Evolutionary conservation across 2,329 filamentous ascomycete genomes (phyloP).

Genomic region (Paracamarosporium sp.): DNA sequence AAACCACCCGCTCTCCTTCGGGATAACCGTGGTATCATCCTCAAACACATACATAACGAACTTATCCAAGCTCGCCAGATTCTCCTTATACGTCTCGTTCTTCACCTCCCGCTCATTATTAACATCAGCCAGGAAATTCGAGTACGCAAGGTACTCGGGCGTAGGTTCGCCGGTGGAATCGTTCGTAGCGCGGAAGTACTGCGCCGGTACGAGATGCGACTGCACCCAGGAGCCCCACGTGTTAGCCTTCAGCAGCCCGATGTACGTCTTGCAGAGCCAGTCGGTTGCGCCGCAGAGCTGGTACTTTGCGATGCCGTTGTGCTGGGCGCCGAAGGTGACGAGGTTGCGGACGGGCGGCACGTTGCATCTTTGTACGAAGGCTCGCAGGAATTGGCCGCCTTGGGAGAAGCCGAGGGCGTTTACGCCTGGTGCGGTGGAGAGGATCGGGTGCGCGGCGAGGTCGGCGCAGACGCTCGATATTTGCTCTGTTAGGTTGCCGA

Average conservation of each 20-base stretch:
- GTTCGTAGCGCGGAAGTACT: constrained; percentile 84
- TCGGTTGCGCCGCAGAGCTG: constrained; percentile 74
- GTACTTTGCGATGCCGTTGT: constrained; percentile 90
- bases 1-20: constrained; percentile 92
- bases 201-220: constrained; percentile 81
- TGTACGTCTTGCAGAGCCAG: constrained; percentile 80
- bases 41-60: constrained; percentile 92
- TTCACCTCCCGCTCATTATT: constrained; percentile 87
- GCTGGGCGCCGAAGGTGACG: constrained; percentile 88
- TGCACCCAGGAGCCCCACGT: constrained; percentile 84
- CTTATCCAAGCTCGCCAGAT: constrained; percentile 72
- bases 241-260: constrained; percentile 78
- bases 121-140: constrained; percentile 91
- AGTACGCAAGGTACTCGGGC: constrained; percentile 76
- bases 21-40: constrained; percentile 83
- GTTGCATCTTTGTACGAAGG: constrained; percentile 88
- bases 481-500: constrained; percentile 86
- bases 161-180: constrained; percentile 59
- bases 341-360: constrained; percentile 75
- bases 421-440: constrained; percentile 80
- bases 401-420: constrained; percentile 96
- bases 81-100: constrained; percentile 75
- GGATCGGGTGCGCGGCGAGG: constrained; percentile 76
- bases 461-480: constrained; percentile 78
- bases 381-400: constrained; percentile 94